Evolutionary conservation across 2,329 filamentous ascomycete genomes (phyloP).

Genomic region (Didymella pomorum): DNA sequence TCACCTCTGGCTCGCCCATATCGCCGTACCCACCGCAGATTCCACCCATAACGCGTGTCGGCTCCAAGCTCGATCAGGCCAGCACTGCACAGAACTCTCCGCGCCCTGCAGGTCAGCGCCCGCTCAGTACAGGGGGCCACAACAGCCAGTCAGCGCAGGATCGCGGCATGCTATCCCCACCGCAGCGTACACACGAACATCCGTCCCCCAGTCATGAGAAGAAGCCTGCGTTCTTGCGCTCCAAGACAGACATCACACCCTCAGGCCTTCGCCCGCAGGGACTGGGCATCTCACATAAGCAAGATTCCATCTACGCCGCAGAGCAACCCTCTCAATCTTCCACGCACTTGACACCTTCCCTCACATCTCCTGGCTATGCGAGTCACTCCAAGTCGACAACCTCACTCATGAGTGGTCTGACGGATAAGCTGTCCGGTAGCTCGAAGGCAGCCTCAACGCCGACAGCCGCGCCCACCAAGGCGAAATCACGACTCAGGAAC

Average conservation of each 20-base stretch:
- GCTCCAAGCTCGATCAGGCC: slow-evolving; percentile 43
- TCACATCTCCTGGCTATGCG: slow-evolving; percentile 38
- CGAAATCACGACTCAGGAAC: slow-evolving; percentile 64
- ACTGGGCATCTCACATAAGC: slow-evolving; percentile 38
- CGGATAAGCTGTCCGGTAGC: slow-evolving; percentile 40
- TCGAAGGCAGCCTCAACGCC: slow-evolving; percentile 33
- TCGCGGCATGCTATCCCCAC: slow-evolving; percentile 30
- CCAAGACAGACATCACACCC: slow-evolving; percentile 34
- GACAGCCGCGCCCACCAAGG: slow-evolving; percentile 37
- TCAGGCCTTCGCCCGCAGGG: slow-evolving; percentile 42
- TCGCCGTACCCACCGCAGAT: slow-evolving; percentile 51
- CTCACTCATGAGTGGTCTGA: slow-evolving; percentile 43
- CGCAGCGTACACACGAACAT: slow-evolving; percentile 29
- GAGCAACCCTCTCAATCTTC: slow-evolving; percentile 32
- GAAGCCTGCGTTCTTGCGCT: slow-evolving; percentile 30
- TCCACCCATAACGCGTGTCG: slow-evolving; percentile 51
- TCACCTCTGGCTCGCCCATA: slow-evolving; percentile 46
- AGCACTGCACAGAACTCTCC: slow-evolving; percentile 22
- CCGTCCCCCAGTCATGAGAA: slow-evolving; percentile 33
- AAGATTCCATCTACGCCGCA: slow-evolving; percentile 25
- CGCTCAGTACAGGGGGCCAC: slow-evolving; percentile 17
- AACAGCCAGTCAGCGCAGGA: slow-evolving; percentile 23
- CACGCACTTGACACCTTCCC: slow-evolving; percentile 34
- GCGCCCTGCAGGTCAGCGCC: slow-evolving; percentile 21
- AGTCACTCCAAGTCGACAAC: slow-evolving; percentile 45